phyloP scores from a whole-genome alignment of 1,284 basidiomycete species.

The Sanguinoderma infundibulare region DNA sequence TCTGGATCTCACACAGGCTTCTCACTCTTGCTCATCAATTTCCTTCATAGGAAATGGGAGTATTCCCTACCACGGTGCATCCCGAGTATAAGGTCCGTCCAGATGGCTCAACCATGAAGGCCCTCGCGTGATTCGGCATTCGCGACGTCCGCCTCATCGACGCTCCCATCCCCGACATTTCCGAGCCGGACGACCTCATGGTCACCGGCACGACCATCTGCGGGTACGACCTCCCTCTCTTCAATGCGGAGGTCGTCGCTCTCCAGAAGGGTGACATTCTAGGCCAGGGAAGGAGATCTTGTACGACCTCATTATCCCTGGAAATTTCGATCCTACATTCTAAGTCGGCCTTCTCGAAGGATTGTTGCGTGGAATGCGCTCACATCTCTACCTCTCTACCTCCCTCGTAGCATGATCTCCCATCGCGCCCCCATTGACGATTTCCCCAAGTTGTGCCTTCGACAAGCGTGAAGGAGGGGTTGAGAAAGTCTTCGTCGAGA shows the following conservation, averaged over 20 bases:
- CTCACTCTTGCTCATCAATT: background rate
- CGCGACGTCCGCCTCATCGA: constrained; percentile 59
- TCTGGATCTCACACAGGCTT: background rate
- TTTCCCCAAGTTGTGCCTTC: constrained; percentile 63
- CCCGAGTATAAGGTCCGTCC: constrained; percentile 54
- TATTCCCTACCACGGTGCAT: constrained; percentile 46
- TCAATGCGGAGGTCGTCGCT: constrained; percentile 66
- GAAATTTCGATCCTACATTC: constrained; percentile 74
- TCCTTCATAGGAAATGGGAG: constrained; percentile 39
- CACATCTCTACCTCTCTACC: constrained; percentile 13
- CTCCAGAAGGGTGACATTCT: constrained; percentile 77
- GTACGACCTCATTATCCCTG: constrained; percentile 62
- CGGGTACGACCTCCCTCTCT: constrained; percentile 72
- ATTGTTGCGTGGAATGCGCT: background rate
- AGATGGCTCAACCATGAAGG: constrained; percentile 65
- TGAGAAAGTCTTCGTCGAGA: constrained; percentile 70
- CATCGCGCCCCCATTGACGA: constrained; percentile 72
- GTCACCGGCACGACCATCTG: constrained; percentile 77
- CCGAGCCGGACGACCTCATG: constrained; percentile 69
- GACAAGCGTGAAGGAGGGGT: constrained; percentile 64
- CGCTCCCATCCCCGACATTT: constrained; percentile 69
- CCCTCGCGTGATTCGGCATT: constrained; percentile 72
- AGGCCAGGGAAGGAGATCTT: constrained; percentile 77
- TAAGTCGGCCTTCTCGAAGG: constrained; percentile 39
- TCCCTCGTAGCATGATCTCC: constrained; percentile 52